Conservation (phyloP, 106 monocot genomes). For the Alisma plantagoaquatica region DNA sequence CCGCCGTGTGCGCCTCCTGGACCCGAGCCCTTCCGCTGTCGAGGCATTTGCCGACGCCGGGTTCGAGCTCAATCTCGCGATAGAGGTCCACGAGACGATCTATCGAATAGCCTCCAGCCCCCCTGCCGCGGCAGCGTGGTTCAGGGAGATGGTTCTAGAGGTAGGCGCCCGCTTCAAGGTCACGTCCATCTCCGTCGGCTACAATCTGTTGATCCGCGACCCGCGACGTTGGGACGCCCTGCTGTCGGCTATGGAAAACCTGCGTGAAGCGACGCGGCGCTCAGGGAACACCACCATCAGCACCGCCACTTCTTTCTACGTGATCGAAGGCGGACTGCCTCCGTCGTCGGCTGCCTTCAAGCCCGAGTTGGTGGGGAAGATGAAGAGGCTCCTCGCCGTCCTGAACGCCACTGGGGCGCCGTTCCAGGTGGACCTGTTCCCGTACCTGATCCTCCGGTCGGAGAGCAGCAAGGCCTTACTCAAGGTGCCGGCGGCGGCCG, state of each 20-base stretch:
- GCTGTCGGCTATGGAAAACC: slow-evolving; percentile 2
- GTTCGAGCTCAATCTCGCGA: slow-evolving; percentile 1
- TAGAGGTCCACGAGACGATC: not conserved
- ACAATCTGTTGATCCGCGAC: not conserved
- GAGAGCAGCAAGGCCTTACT: not conserved
- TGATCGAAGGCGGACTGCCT: not conserved
- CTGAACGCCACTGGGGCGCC: not conserved
- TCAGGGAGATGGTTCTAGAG: not conserved
- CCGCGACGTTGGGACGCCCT: not conserved
- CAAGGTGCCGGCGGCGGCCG: not conserved
- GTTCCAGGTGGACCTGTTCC: not conserved
- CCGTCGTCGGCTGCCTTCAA: slow-evolving; percentile 7
- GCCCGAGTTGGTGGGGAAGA: not conserved
- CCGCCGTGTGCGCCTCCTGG: slow-evolving; percentile 6
- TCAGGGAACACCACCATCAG: not conserved
- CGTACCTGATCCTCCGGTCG: not conserved
- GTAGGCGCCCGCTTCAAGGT: not conserved
- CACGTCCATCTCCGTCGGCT: slow-evolving; percentile 4
- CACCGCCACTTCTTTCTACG: not conserved
- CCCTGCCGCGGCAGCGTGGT: not conserved
- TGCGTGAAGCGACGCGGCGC: not conserved
- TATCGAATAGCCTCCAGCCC: not conserved
- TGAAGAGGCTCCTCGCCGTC: not conserved
- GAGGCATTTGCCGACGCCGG: slow-evolving; percentile 2
- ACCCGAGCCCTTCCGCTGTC: not conserved